These are phyloP conservation scores for Suillus alpinus DNA, from an alignment of 768 basidiomycete genomes.

Conservation along the genomic window DNA sequence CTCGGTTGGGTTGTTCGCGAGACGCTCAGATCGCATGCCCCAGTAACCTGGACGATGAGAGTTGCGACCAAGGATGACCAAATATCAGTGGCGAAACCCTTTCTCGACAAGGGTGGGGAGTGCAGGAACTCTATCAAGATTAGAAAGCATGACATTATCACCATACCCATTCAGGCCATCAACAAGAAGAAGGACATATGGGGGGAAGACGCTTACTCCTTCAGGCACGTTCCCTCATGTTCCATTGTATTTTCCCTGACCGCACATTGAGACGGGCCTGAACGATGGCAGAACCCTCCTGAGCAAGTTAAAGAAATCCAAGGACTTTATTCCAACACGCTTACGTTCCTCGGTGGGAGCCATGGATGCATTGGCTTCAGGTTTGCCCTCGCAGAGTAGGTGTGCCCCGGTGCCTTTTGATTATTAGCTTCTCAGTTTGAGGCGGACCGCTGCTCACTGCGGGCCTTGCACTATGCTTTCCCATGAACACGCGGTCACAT, in stretches of 20 bases:
- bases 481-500: conserved; percentile 7
- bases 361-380: conserved; percentile 61
- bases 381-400: conserved; percentile 61
- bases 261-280: conserved; percentile 38
- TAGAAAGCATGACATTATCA: conserved; percentile 52
- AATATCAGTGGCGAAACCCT: conserved; percentile 45
- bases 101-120: conserved; percentile 31
- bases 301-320: conserved; percentile 37
- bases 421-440: neutral
- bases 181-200: conserved; percentile 56
- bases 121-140: conserved; percentile 35
- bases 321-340: conserved; percentile 50
- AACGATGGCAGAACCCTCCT: conserved; percentile 47
- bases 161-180: conserved; percentile 57
- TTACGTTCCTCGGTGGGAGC: conserved; percentile 59
- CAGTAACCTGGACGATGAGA: conserved; percentile 60
- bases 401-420: conserved; percentile 13
- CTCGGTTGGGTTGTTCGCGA: conserved; percentile 65
- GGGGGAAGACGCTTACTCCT: conserved; percentile 64
- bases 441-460: conserved; percentile 13
- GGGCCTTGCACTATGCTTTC: conserved; percentile 10
- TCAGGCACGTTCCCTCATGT: conserved; percentile 41
- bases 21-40: conserved; percentile 51
- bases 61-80: conserved; percentile 45
- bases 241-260: conserved; percentile 21